phyloP scores from a whole-genome alignment of 768 basidiomycete genomes.

The Multifurca ochricompacta region DNA sequence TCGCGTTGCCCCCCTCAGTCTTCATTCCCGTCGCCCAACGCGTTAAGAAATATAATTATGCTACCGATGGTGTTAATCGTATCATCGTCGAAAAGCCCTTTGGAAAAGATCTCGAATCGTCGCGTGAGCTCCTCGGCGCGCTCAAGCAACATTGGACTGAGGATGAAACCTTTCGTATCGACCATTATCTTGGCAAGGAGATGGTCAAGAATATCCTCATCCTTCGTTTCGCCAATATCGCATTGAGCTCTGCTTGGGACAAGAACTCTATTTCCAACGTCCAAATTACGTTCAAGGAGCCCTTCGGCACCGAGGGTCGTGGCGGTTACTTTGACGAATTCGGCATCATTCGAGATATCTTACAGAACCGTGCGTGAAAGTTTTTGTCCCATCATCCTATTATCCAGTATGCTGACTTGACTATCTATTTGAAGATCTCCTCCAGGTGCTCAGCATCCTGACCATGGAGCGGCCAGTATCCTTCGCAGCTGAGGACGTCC shows the following conservation, averaged over 20 bases:
- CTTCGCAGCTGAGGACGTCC: constrained; percentile 94
- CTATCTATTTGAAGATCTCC: constrained; percentile 51
- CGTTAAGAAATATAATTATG: constrained; percentile 75
- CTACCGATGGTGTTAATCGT: constrained; percentile 67
- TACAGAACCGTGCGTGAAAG: constrained; percentile 86
- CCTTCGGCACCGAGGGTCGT: constrained; percentile 98
- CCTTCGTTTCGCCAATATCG: constrained; percentile 90
- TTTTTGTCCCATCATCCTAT: neutral
- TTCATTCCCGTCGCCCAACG: constrained; percentile 85
- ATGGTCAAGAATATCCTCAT: constrained; percentile 99
- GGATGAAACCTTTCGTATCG: constrained; percentile 98
- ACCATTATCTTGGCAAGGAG: constrained; percentile 99
- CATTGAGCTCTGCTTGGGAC: constrained; percentile 86
- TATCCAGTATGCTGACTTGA: neutral
- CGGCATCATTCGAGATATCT: constrained; percentile 94
- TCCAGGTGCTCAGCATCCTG: constrained; percentile 90
- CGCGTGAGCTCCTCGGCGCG: constrained; percentile 63
- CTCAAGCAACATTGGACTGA: constrained; percentile 89
- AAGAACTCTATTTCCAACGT: constrained; percentile 94
- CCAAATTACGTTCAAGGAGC: constrained; percentile 99
- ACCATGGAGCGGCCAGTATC: constrained; percentile 99
- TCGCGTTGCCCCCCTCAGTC: constrained; percentile 95
- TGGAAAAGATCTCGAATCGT: constrained; percentile 87
- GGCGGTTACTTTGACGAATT: constrained; percentile 99
- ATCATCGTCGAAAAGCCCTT: constrained; percentile 99